Conservation (phyloP, 345 rosid genomes). For the Corchorus capsularis region DNA sequence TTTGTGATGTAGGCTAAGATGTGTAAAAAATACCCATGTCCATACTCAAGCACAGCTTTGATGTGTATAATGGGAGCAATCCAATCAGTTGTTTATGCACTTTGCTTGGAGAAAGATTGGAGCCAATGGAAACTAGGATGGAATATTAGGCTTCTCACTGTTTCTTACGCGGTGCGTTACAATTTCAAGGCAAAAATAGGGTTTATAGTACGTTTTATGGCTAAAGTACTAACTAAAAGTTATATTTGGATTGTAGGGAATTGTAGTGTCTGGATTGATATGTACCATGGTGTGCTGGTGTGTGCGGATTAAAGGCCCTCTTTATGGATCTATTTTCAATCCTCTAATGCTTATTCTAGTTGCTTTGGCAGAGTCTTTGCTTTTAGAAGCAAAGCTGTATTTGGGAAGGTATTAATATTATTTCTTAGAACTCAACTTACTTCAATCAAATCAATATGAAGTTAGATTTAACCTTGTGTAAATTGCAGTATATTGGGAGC, state of each 20-base stretch:
- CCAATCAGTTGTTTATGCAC: constrained; percentile 29
- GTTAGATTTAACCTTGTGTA: no score
- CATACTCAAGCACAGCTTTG: constrained; percentile 45
- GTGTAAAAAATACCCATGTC: constrained; percentile 37
- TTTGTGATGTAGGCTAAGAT: constrained; percentile 39
- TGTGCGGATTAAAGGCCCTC: constrained; percentile 44
- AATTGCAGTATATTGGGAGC: constrained; percentile 43
- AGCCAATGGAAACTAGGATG: constrained; percentile 48
- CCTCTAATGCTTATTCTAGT: constrained; percentile 50
- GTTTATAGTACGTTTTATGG: background rate
- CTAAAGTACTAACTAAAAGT: background rate
- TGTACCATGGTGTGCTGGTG: constrained; percentile 42
- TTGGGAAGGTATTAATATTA: constrained; percentile 48
- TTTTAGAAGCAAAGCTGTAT: constrained; percentile 44
- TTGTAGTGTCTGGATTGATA: constrained; percentile 42
- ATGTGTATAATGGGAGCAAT: constrained; percentile 44
- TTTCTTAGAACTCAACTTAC: background rate
- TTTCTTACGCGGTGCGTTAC: constrained; percentile 34
- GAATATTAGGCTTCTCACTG: constrained; percentile 45
- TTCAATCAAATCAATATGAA: no score
- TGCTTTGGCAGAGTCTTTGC: constrained; percentile 42
- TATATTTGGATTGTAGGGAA: constrained; percentile 22
- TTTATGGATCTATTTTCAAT: constrained; percentile 44
- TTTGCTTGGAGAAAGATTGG: constrained; percentile 32
- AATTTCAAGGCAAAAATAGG: no score